Conservation (phyloP, 192 early-diverging fungal species). For the Coemansia sp. region DNA sequence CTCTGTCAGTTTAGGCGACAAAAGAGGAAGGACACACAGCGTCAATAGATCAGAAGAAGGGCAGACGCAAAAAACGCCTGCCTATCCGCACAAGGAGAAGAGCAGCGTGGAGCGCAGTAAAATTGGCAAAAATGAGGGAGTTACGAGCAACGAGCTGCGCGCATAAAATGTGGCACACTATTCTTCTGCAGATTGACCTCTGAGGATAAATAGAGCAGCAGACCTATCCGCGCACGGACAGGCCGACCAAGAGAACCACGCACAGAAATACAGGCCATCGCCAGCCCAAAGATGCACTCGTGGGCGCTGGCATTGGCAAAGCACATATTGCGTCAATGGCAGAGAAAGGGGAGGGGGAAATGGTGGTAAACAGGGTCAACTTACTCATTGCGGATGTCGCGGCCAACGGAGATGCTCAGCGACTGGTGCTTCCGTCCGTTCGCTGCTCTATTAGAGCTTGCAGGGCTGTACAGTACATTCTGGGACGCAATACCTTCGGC, state of each 20-base stretch:
- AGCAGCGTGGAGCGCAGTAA: background rate
- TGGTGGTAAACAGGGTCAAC: slow-evolving; percentile 4
- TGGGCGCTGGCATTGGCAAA: background rate
- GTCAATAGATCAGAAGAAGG: background rate
- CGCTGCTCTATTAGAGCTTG: slow-evolving; percentile 9
- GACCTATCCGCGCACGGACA: slow-evolving; percentile 5
- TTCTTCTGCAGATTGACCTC: background rate
- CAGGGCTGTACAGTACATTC: slow-evolving; percentile 28
- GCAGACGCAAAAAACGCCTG: background rate
- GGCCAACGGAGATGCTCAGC: slow-evolving; percentile 45
- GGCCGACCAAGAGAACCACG: slow-evolving; percentile 2
- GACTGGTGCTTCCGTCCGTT: slow-evolving; percentile 42
- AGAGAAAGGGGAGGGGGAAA: background rate
- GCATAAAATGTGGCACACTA: slow-evolving; percentile 32
- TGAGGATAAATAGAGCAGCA: slow-evolving; percentile 10
- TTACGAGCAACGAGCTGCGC: slow-evolving; percentile 37
- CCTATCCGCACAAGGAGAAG: background rate
- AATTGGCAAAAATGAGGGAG: slow-evolving; percentile 10
- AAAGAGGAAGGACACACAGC: background rate
- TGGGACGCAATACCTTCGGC: background rate
- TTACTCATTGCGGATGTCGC: slow-evolving; percentile 42
- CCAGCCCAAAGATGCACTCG: background rate
- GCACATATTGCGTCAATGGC: background rate
- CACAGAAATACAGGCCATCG: background rate
- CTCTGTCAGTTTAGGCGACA: slow-evolving; percentile 7